Base-by-base conservation (phyloP, 2,329 filamentous ascomycete species). In the Aphanocladium album region DNA sequence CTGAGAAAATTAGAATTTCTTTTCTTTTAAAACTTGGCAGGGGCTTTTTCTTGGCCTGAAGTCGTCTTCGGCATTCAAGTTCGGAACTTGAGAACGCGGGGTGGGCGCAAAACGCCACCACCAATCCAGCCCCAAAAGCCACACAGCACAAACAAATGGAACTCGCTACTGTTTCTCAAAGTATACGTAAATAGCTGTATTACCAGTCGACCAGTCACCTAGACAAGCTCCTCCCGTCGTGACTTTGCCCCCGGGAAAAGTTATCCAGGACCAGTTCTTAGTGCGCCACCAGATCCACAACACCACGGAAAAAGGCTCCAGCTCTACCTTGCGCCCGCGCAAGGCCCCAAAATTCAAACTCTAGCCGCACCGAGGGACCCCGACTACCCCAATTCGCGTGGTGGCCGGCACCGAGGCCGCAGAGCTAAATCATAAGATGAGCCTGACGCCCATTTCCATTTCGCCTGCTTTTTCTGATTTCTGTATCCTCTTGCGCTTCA, bases 271-370 rank as follows among this genome's bases (percentile, higher is more conserved):
- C n/a, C n/a, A n/a, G n/a, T n/a, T 46, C 19, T 27, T 39, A 17
- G 43, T 33, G 55, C 55, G 55, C 55, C 55, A 57, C 45, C 33
- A 57, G 55, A 57, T 57, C 55, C 55, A 57, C 55, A n/a, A 37
- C 33, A 39, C 43, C 54, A 5, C 9, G 30, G 30, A 30, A 30
- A 16, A 25, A 27, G 33, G 33, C 35, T 41, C 45, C 35, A 30
- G 23, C 33, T 33, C 21, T 21, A n/a, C n/a, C n/a, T n/a, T n/a
- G n/a, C n/a, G n/a, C n/a, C n/a, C n/a, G n/a, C n/a, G n/a, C 19
- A 45, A 30, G 30, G 9, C 5, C 5, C 30, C 30, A 30, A 30
- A 30, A 30, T 5, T 30, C 30, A 30, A 50, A 14, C 33, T 12
- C 25, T n/a, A 49, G 7, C 11, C 21, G 19, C 51, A 8, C 19